phyloP scores from a whole-genome alignment of 2,329 filamentous ascomycete species.

The Orbilia oligospora region DNA sequence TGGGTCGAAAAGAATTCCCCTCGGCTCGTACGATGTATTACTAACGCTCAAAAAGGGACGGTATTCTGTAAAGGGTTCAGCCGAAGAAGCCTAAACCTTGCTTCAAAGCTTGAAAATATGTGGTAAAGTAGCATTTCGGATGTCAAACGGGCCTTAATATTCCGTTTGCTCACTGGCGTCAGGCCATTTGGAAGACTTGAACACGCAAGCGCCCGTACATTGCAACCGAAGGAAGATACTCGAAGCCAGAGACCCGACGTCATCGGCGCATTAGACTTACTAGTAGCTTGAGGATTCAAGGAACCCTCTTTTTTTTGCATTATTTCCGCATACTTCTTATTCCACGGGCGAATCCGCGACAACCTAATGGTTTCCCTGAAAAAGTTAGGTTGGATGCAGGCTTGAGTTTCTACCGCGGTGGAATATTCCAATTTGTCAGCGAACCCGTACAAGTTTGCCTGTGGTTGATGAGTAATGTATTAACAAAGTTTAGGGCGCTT shows the following conservation, averaged over 20 bases:
- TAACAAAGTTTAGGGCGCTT: not conserved
- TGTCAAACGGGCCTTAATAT: conserved; percentile 12
- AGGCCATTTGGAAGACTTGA: conserved; percentile 1
- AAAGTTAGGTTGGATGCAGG: not conserved
- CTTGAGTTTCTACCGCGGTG: conserved; percentile 9
- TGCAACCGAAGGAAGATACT: not conserved
- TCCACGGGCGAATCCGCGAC: not conserved
- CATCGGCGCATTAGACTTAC: not conserved
- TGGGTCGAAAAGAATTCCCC: not conserved
- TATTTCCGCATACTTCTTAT: not conserved
- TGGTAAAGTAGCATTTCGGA: conserved; percentile 42
- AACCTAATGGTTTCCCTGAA: too few relatives aligned
- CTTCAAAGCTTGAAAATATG: not conserved
- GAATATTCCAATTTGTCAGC: conserved; percentile 18
- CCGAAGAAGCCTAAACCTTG: conserved; percentile 9
- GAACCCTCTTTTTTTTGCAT: too few relatives aligned
- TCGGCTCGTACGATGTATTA: conserved; percentile 40
- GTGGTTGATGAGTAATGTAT: not conserved
- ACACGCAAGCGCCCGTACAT: conserved; percentile 14
- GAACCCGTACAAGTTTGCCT: not conserved
- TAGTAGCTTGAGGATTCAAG: too few relatives aligned
- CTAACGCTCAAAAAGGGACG: not conserved
- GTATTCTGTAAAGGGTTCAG: not conserved
- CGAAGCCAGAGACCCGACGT: not conserved
- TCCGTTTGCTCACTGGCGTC: conserved; percentile 5